phyloP scores from a whole-genome alignment of 2,329 filamentous ascomycete genomes.

The Metarhizium album region DNA sequence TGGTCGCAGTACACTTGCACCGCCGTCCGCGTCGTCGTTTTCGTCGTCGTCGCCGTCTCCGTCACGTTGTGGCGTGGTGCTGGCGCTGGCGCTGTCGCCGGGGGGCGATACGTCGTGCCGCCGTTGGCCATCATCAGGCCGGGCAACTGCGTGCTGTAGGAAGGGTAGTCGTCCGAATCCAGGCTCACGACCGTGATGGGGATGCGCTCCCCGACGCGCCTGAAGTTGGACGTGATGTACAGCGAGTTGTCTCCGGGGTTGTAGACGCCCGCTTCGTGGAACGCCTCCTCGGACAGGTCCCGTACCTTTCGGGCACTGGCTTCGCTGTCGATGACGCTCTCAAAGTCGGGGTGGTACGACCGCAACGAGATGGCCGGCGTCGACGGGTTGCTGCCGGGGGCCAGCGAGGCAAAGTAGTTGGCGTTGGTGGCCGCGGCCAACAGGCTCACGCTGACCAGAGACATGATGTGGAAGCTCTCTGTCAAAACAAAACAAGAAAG shows the following conservation, averaged over 20 bases:
- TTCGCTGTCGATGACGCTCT: slow-evolving; percentile 34
- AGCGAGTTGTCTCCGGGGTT: slow-evolving; percentile 8
- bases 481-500: too few relatives aligned
- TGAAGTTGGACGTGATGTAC: slow-evolving; percentile 18
- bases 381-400: not conserved
- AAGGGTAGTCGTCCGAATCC: slow-evolving; percentile 9
- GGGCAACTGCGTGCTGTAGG: slow-evolving; percentile 12
- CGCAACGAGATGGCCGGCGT: slow-evolving; percentile 14
- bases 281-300: slow-evolving; percentile 35
- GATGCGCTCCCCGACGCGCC: slow-evolving; percentile 27
- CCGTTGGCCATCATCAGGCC: slow-evolving; percentile 13
- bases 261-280: slow-evolving; percentile 45
- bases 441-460: not conserved
- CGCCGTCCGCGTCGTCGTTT: slow-evolving; percentile 8
- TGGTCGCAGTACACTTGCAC: slow-evolving; percentile 11
- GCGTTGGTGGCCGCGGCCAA: slow-evolving; percentile 3
- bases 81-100: slow-evolving; percentile 7
- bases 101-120: slow-evolving; percentile 12
- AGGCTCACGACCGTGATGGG: slow-evolving; percentile 15
- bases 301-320: slow-evolving; percentile 7
- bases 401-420: slow-evolving; percentile 4
- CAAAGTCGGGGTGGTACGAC: slow-evolving; percentile 38
- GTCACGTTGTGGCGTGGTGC: too few relatives aligned
- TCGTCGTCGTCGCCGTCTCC: slow-evolving; percentile 4
- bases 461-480: not conserved